These are phyloP conservation scores for Astraeus odoratus DNA, from an alignment of 768 basidiomycete species.

Conservation along the genomic window DNA sequence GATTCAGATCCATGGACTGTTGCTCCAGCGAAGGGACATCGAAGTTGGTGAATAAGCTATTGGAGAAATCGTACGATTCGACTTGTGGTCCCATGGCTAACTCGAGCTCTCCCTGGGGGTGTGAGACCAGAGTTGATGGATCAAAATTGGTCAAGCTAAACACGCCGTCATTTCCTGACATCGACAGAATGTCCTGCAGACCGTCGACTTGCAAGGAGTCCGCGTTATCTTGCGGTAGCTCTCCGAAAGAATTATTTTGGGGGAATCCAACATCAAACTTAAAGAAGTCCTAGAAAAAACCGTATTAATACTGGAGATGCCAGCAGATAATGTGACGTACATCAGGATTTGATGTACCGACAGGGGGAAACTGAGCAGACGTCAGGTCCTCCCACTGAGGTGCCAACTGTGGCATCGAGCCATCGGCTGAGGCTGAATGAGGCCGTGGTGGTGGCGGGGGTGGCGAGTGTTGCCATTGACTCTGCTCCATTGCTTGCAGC, in stretches of 20 bases:
- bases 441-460: background rate
- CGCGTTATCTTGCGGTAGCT: slow-evolving; percentile 1
- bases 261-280: slow-evolving; percentile 11
- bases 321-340: slow-evolving; percentile 5
- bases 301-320: background rate
- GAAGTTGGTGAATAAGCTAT: slow-evolving; percentile 17
- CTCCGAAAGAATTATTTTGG: slow-evolving; percentile 5
- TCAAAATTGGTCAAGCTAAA: slow-evolving; percentile 32
- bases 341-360: slow-evolving; percentile 5
- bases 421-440: slow-evolving; percentile 2
- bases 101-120: slow-evolving; percentile 34
- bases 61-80: slow-evolving; percentile 5
- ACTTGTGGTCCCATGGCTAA: slow-evolving; percentile 17
- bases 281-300: slow-evolving; percentile 6
- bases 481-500: background rate
- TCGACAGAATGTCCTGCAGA: slow-evolving; percentile 25
- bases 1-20: slow-evolving; percentile 2
- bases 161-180: slow-evolving; percentile 27
- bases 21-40: slow-evolving; percentile 13
- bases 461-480: slow-evolving; percentile 1
- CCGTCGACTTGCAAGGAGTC: slow-evolving; percentile 13
- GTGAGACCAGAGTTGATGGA: slow-evolving; percentile 21
- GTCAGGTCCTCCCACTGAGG: slow-evolving; percentile 10
- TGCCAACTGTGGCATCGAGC: background rate
- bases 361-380: background rate